Base-by-base conservation (phyloP, 176 grass and related monocot genomes). In the Oryza meridionalis region DNA sequence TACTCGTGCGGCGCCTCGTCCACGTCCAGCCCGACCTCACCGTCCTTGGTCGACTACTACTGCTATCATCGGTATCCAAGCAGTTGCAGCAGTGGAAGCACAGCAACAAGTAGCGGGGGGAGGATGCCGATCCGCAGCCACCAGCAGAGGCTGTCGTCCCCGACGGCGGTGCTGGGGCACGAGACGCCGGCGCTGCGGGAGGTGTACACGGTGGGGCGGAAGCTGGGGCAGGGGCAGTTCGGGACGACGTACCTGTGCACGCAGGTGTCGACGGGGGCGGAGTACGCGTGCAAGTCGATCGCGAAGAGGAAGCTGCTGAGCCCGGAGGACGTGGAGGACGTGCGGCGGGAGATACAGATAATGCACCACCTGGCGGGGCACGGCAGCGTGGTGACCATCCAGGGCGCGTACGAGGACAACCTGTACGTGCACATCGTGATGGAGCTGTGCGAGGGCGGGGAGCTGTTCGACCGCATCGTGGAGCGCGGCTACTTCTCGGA, bases 181-280 rank as follows among this genome's bases (percentile, higher is more conserved):
- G 65, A 32, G 2, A 94, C 89, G 35, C 89, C 87, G 14, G 67
- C 42, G 58, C 84, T 94, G 44, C 87, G 85, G 2, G 92, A 94
- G 13, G 87, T 92, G 65, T 94, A 94, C 87, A 2, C n/a, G 0
- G 24, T 94, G 3, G 90, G 92, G 2, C 84, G 89, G 26, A 92
- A 94, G 90, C 92, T 94, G 0, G 92, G 92, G 0, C 92, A 94
- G 85, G 92, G 92, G 0, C 90, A 94, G 90, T 94, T 94, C 78
- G 92, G 92, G 25, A 94, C 90, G 2, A 94, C 92, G 0, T 92
- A 94, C 87, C 92, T 94, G 5, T 91, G 87, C 84, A 94, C 87
- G 9, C 85, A 94, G n/a, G 6, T 80, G 0, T 32, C 79, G 2
- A 92, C 92, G 0, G 85, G 90, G 21, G 16, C 19, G 0, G 72